Conservation (phyloP, 352 stramenopile species). For the Thraustotheca clavata region DNA sequence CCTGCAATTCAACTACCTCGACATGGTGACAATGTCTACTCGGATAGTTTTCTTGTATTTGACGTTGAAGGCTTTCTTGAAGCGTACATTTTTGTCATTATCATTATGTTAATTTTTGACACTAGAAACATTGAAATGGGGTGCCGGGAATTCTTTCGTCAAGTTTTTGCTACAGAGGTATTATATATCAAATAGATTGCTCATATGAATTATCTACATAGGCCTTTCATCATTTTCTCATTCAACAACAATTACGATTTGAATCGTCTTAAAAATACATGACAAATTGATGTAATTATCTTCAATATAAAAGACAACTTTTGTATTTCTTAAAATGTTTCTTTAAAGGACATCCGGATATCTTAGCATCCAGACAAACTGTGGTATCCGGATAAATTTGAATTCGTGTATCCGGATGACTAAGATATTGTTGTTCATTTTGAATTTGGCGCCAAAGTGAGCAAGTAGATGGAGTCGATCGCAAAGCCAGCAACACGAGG, state of each 20-base stretch:
- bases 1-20: not conserved
- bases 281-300: too few species aligned
- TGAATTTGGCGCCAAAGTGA: not conserved
- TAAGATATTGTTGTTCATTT: too few species aligned
- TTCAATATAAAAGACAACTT: too few species aligned
- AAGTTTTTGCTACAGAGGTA: conserved; percentile 66
- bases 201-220: not conserved
- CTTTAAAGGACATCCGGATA: too few species aligned
- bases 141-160: conserved; percentile 70
- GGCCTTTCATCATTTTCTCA: not conserved
- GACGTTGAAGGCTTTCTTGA: conserved; percentile 14
- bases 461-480: not conserved
- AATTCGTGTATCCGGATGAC: too few species aligned
- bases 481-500: not conserved
- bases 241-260: too few species aligned
- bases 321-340: too few species aligned
- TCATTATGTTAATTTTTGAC: conserved; percentile 29
- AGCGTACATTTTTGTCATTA: not conserved
- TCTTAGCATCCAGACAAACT: too few species aligned
- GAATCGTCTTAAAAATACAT: too few species aligned
- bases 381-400: too few species aligned
- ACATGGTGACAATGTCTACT: not conserved
- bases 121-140: conserved; percentile 56
- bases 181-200: not conserved
- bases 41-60: conserved; percentile 2